These are phyloP conservation scores for Murraya koenigii DNA, from an alignment of 345 rosid genomes.

Conservation along the genomic window DNA sequence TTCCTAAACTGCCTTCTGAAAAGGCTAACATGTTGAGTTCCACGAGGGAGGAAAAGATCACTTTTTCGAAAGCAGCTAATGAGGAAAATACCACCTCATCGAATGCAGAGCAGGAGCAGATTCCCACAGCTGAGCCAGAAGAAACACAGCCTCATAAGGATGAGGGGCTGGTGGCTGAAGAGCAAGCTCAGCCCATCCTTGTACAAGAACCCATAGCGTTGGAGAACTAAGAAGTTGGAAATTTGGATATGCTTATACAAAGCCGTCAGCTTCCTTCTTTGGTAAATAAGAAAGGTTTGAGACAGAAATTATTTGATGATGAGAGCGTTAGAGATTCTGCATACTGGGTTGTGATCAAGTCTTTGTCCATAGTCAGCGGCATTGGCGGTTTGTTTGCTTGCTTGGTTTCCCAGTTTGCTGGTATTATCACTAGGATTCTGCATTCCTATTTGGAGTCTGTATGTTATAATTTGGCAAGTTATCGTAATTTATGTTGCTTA, in stretches of 20 bases:
- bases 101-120: conserved; percentile 29
- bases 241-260: conserved; percentile 19
- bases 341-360: conserved; percentile 29
- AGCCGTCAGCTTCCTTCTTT: conserved; percentile 20
- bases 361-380: conserved; percentile 36
- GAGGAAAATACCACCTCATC: conserved; percentile 17
- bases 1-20: conserved; percentile 87
- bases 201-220: conserved; percentile 37
- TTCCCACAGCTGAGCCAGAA: conserved; percentile 21
- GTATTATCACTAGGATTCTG: conserved; percentile 30
- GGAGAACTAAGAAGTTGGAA: conserved; percentile 30
- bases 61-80: conserved; percentile 16
- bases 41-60: conserved; percentile 16
- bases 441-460: conserved; percentile 33
- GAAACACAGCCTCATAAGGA: conserved; percentile 31
- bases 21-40: conserved; percentile 44
- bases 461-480: conserved; percentile 25
- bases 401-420: conserved; percentile 34
- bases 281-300: conserved; percentile 29
- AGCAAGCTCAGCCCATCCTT: conserved; percentile 34
- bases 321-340: conserved; percentile 27
- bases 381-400: conserved; percentile 37
- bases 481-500: conserved; percentile 29
- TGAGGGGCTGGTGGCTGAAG: conserved; percentile 27
- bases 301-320: conserved; percentile 23